These are phyloP conservation scores for Streptanthus diversifolius DNA, from an alignment of 345 rosid species.

Conservation along the genomic window DNA sequence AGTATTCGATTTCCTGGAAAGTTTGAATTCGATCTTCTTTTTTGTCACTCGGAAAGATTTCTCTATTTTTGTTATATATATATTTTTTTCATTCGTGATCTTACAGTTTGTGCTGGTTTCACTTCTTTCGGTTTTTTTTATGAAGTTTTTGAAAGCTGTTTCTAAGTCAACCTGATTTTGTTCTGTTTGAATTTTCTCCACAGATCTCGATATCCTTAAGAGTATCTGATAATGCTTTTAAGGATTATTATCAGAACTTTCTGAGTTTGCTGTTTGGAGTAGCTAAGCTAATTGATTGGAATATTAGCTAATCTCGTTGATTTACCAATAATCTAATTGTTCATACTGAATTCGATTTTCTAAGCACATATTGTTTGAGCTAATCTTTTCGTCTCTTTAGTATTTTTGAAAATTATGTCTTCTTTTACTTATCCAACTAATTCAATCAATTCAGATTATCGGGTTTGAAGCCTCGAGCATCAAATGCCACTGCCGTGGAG, in stretches of 20 bases:
- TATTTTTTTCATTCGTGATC: not conserved
- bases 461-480: slow-evolving; percentile 48
- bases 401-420: not conserved
- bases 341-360: not conserved
- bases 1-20: not conserved
- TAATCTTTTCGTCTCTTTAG: not conserved
- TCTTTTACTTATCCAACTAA: not conserved
- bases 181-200: no score
- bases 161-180: not conserved
- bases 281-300: not conserved
- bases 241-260: not conserved
- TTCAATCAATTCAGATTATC: slow-evolving; percentile 42
- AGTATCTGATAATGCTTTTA: not conserved
- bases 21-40: not conserved
- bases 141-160: not conserved
- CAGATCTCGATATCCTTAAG: no score
- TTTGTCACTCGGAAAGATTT: not conserved
- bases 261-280: not conserved
- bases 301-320: not conserved
- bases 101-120: not conserved
- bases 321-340: not conserved
- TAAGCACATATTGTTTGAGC: not conserved
- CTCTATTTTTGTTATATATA: no score
- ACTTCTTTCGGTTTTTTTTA: not conserved
- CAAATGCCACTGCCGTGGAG: slow-evolving; percentile 72